Percentiles rank a stretch among this genome's conserved stretches.
These are phyloP conservation scores for Lanmaoa rubissima DNA, from an alignment of 768 basidiomycete species.

Conservation along the genomic window DNA sequence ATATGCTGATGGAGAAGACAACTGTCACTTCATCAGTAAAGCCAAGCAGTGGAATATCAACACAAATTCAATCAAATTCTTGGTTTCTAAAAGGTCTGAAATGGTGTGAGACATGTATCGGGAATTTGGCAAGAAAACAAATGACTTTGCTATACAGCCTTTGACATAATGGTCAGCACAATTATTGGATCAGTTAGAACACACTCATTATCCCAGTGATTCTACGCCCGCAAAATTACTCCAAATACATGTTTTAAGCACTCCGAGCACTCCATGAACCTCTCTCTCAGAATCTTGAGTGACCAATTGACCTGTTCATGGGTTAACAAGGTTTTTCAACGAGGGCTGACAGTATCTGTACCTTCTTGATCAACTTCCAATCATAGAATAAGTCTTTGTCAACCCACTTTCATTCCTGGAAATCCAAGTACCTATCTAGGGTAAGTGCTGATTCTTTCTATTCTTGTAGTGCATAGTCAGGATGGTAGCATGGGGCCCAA, in stretches of 20 bases:
- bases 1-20: conserved; percentile 55
- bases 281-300: conserved; percentile 64
- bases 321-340: background rate
- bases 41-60: background rate
- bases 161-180: conserved; percentile 8
- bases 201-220: conserved; percentile 57
- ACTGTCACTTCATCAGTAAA: background rate
- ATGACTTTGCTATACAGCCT: conserved; percentile 86
- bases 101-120: conserved; percentile 10
- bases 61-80: conserved; percentile 83
- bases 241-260: conserved; percentile 87
- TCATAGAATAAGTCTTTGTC: conserved; percentile 93
- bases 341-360: conserved; percentile 18
- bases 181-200: background rate
- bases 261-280: conserved; percentile 82
- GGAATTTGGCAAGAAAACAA: background rate
- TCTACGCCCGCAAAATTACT: conserved; percentile 94
- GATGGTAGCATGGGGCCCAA: background rate
- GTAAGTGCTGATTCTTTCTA: conserved; percentile 83
- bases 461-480: conserved; percentile 44
- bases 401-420: conserved; percentile 85
- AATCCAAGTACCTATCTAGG: conserved; percentile 80
- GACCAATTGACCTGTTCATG: conserved; percentile 65
- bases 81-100: conserved; percentile 89
- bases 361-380: conserved; percentile 81